phyloP scores from a whole-genome alignment of 2,329 filamentous ascomycete genomes.

The Ophiostoma ulmi region DNA sequence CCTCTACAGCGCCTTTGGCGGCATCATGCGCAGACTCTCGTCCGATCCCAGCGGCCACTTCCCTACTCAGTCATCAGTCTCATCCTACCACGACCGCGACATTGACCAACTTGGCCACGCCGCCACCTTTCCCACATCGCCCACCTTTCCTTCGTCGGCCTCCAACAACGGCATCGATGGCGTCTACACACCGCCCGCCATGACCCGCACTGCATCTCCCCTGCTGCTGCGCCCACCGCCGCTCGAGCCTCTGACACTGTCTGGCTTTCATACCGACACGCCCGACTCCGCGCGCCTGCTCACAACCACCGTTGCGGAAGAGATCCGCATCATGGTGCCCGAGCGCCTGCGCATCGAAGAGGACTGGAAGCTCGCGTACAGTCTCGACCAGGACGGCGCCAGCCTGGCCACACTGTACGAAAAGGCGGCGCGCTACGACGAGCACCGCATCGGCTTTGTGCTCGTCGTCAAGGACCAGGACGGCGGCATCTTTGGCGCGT shows the following conservation, averaged over 20 bases:
- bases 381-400: slow-evolving; percentile 85
- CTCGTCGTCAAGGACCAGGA: slow-evolving; percentile 75
- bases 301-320: slow-evolving; percentile 71
- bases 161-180: slow-evolving; percentile 26
- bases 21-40: slow-evolving; percentile 63
- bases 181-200: slow-evolving; percentile 38
- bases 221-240: slow-evolving; percentile 88
- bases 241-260: slow-evolving; percentile 70
- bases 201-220: slow-evolving; percentile 62
- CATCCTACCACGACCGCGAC: slow-evolving; percentile 3
- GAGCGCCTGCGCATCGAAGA: slow-evolving; percentile 82
- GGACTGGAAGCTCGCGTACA: slow-evolving; percentile 81
- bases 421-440: slow-evolving; percentile 62
- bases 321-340: slow-evolving; percentile 84
- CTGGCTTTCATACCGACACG: slow-evolving; percentile 60
- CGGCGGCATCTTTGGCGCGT: slow-evolving; percentile 83
- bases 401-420: slow-evolving; percentile 82
- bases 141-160: neutral
- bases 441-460: slow-evolving; percentile 77
- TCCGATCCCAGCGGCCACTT: slow-evolving; percentile 39
- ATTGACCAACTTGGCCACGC: slow-evolving; percentile 13
- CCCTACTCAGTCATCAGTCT: slow-evolving; percentile 20
- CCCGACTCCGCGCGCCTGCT: slow-evolving; percentile 60
- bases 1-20: slow-evolving; percentile 48
- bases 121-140: slow-evolving; percentile 13